Evolutionary conservation across 2,329 filamentous ascomycete species (phyloP).

Genomic region (Pestalotiopsis sp.): DNA sequence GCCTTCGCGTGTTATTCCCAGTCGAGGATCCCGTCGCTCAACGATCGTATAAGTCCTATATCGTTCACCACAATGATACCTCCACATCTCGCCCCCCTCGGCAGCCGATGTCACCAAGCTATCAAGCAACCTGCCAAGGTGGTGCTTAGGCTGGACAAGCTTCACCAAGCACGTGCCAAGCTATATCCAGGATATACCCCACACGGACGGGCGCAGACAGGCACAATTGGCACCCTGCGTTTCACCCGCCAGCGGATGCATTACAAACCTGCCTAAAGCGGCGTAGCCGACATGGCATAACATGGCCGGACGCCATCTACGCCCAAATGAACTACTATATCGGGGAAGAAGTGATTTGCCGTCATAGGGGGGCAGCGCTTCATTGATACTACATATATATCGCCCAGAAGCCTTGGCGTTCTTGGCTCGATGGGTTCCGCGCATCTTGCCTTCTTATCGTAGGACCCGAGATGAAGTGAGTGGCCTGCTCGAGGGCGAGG

Average conservation of each 20-base stretch:
- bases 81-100: neutral
- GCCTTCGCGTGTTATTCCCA: neutral
- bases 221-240: neutral
- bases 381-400: slow-evolving; percentile 10
- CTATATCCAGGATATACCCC: slow-evolving; percentile 7
- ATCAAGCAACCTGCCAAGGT: slow-evolving; percentile 7
- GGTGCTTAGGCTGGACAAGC: slow-evolving; percentile 1
- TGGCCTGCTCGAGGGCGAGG: neutral
- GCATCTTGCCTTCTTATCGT: slow-evolving; percentile 9
- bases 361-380: slow-evolving; percentile 1
- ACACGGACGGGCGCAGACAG: neutral
- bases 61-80: neutral
- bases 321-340: slow-evolving; percentile 2
- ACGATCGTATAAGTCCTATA: neutral
- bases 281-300: neutral
- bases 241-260: slow-evolving; percentile 6
- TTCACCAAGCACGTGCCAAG: slow-evolving; percentile 8
- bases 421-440: neutral
- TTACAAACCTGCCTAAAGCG: slow-evolving; percentile 9
- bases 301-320: slow-evolving; percentile 1
- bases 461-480: neutral
- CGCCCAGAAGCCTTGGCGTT: slow-evolving; percentile 5
- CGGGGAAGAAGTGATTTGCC: neutral
- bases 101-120: slow-evolving; percentile 1
- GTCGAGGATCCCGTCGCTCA: neutral